Base-by-base conservation (phyloP, 2,329 filamentous ascomycete species). In the Penicillium nordicum region DNA sequence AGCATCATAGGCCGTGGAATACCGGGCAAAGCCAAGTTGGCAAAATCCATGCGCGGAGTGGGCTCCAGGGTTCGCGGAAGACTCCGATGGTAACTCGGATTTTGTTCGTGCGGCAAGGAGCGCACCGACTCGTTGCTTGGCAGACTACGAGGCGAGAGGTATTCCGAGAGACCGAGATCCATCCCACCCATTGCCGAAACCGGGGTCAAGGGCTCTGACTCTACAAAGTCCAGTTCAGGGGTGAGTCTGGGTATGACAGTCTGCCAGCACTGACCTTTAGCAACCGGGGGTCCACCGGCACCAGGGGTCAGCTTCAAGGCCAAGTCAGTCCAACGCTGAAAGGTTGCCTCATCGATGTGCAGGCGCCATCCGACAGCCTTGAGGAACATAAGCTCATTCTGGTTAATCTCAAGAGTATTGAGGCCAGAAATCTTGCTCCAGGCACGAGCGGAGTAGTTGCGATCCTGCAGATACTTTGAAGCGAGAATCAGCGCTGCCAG, bases 391-490 rank as follows among this genome's bases (percentile, higher is more conserved):
- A 95, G 88, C 78, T 99, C 94, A 73, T 97, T 97, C 70, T 92
- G 88, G 76, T 97, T 97, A 75, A 99, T 97, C 77, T 99, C 94
- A 55, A 84, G 80, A 4, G 92, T 92, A 72, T 90, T 91, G 55
- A 99, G 81, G n/a, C 94, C 94, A 18, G 94, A 97, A 66, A 99
- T 99, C 80, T 96, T 97, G 75, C 93, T 97, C 94, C 94, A 99
- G 41, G 94, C 94, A 54, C 93, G 88, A 47, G 94, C 92, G 14
- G 94, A 97, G 76, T 96, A 99, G 77, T 97, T 99, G 65, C 93
- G 88, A 73, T 99, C 94, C 76, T 99, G 94, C 45, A 99, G 80
- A 72, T 97, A 99, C 79, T 99, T 99, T 36, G 94, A 97, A 2
- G 94, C 94, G 55, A 99, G 82, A 63, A 99, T 97, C 59, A 99